Evolutionary conservation across 805 yeast genomes (phyloP), one percentile per base, ranked within the genome.

Genomic region (Ogataea ganodermae): DNA sequence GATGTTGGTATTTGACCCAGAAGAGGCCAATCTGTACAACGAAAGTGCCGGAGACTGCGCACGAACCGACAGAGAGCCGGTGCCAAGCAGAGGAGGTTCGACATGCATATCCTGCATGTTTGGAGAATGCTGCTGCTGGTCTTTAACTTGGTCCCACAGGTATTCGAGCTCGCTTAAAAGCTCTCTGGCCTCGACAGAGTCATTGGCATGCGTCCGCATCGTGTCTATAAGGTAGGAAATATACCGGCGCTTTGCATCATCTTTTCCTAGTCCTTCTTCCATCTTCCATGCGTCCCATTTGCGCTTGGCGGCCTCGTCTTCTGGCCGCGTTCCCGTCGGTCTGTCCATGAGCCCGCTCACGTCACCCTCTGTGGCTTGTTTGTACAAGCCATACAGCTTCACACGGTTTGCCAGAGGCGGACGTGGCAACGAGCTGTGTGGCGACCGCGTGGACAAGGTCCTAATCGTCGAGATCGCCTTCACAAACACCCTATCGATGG

Each of bases 301-400:
- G 56, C 81, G 76, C 59, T 79, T 78, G 8, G 84, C 85, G 3
- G 83, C 83, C 53, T 77, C 84, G 57, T 81, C 88, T 53, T 83
- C 89, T 7, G 78, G 71, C 1, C 78, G 65, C 35, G 63, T 65
- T 4, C 90, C 91, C 1, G 66, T 65, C 0, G 92, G 92, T 39
- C 89, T 69, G 2, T 77, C 75, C 80, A 86, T 76, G 35, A 84
- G 72, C 2, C 84, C 84, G 40, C 76, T 78, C 7, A 86, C 89
- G 62, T 89, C 81, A 6, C 96, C 96, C 65, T 87, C 92, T 4
- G 95, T 89, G 1, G 96, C 91, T 62, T 89, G 96, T 59, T 89
- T 89, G 68, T 88, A 89, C 42, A 89, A 73, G 0, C 96, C 96
- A 63, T 89, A 89, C 3, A 89, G 72, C 53, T 74, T 75, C 48